A percentile compares a stretch with the other conserved stretches of the same genome.
Conservation (phyloP, 257 asterid genomes). For the Penstemon newberryi region DNA sequence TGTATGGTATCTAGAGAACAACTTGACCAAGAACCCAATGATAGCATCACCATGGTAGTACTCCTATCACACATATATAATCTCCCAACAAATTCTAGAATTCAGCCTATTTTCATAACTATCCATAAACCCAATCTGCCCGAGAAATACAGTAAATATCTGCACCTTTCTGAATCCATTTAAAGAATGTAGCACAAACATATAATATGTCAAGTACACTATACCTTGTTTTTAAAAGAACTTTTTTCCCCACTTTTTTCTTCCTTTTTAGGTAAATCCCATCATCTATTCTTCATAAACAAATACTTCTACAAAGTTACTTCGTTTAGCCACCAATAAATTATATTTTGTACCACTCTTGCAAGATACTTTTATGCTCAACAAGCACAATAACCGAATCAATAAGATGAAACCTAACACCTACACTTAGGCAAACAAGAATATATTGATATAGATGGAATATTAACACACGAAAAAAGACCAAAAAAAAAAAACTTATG, state of each 20-base stretch:
- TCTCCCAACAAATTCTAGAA: background rate
- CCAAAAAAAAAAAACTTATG: background rate
- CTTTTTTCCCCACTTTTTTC: background rate
- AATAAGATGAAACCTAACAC: too few relatives aligned
- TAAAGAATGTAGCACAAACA: background rate
- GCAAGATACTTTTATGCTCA: too few relatives aligned
- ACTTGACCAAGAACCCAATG: background rate
- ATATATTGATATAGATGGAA: background rate
- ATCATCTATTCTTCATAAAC: background rate
- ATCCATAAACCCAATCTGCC: background rate
- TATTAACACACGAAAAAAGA: too few relatives aligned
- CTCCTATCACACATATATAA: background rate
- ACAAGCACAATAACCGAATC: too few relatives aligned
- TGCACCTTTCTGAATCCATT: background rate
- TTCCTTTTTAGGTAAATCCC: background rate
- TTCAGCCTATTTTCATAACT: too few relatives aligned
- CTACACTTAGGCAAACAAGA: background rate
- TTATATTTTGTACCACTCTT: too few relatives aligned
- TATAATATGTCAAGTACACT: conserved; percentile 6
- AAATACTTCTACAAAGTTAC: background rate
- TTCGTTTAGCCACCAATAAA: too few relatives aligned
- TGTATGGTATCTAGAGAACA: background rate
- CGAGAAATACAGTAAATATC: background rate
- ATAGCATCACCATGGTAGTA: background rate
- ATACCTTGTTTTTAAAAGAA: background rate